Percentiles rank a stretch among this genome's conserved stretches.
phyloP scores from a whole-genome alignment of 768 basidiomycete species.

The Gautieria morchelliformis region DNA sequence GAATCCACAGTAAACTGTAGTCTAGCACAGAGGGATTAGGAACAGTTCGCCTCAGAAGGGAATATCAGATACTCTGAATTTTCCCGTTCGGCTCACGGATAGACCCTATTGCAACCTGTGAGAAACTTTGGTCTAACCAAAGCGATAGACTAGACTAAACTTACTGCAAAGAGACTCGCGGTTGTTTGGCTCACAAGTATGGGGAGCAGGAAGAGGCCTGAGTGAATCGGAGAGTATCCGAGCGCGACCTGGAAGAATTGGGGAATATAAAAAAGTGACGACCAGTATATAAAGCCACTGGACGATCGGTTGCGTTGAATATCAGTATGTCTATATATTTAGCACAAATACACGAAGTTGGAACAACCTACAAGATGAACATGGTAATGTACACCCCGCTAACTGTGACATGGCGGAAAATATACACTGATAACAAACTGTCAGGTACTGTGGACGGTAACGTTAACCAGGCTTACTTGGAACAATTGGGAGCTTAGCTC shows the following conservation, averaged over 20 bases:
- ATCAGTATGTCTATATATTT: not conserved
- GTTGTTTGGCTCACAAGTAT: conserved; percentile 56
- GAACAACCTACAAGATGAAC: conserved; percentile 46
- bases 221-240: conserved; percentile 55
- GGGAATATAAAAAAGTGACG: conserved; percentile 61
- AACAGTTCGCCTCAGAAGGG: not conserved
- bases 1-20: conserved; percentile 55
- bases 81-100: conserved; percentile 53
- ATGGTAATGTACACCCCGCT: conserved; percentile 59
- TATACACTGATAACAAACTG: conserved; percentile 41
- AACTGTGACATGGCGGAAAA: conserved; percentile 60
- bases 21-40: conserved; percentile 21
- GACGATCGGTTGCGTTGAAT: not conserved
- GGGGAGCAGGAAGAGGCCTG: conserved; percentile 59
- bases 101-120: conserved; percentile 35
- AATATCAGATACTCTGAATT: conserved; percentile 33
- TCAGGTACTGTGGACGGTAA: not conserved
- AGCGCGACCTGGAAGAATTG: conserved; percentile 68
- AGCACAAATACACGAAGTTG: not conserved
- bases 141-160: conserved; percentile 14
- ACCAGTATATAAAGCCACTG: conserved; percentile 54
- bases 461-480: conserved; percentile 39
- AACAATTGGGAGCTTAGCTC: conserved; percentile 60
- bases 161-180: conserved; percentile 43
- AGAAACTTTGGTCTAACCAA: not conserved